Evolutionary conservation across 2,329 filamentous ascomycete genomes (phyloP).

Genomic region (Alternaria tenuissima): DNA sequence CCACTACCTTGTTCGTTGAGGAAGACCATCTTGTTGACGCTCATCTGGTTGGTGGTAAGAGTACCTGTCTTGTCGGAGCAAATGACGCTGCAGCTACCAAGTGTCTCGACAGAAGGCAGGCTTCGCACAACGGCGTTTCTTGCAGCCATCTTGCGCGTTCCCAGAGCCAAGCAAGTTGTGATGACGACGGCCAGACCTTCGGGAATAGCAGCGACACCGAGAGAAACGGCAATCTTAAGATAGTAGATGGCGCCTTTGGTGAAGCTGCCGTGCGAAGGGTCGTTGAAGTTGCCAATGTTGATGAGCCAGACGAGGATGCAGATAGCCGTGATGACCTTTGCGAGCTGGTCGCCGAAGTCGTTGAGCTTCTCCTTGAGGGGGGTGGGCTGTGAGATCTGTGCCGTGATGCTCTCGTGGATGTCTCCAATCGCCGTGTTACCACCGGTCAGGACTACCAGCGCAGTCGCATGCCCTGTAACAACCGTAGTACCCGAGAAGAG

Average conservation of each 20-base stretch:
- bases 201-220: constrained; percentile 96
- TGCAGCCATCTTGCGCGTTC: constrained; percentile 97
- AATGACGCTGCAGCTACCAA: constrained; percentile 98
- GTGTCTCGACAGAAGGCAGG: constrained; percentile 93
- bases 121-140: constrained; percentile 98
- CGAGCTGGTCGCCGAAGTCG: constrained; percentile 93
- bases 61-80: constrained; percentile 99
- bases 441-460: constrained; percentile 89
- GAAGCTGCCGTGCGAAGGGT: constrained; percentile 91
- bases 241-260: constrained; percentile 99
- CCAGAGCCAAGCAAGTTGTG: constrained; percentile 95
- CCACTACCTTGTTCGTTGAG: constrained; percentile 76
- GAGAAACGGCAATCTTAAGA: constrained; percentile 97
- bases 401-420: constrained; percentile 97
- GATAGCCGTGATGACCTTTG: constrained; percentile 98
- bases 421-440: constrained; percentile 93
- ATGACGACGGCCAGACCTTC: constrained; percentile 98
- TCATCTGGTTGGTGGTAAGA: constrained; percentile 99
- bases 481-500: constrained; percentile 98
- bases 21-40: constrained; percentile 90
- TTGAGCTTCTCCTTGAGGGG: constrained; percentile 98
- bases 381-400: constrained; percentile 96
- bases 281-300: constrained; percentile 96
- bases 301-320: constrained; percentile 98
- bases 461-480: constrained; percentile 90